A percentile compares a stretch with the other conserved stretches of the same genome.
These are phyloP conservation scores for Acrocalymma vagum DNA, from an alignment of 2,329 filamentous ascomycete species.

Conservation along the genomic window DNA sequence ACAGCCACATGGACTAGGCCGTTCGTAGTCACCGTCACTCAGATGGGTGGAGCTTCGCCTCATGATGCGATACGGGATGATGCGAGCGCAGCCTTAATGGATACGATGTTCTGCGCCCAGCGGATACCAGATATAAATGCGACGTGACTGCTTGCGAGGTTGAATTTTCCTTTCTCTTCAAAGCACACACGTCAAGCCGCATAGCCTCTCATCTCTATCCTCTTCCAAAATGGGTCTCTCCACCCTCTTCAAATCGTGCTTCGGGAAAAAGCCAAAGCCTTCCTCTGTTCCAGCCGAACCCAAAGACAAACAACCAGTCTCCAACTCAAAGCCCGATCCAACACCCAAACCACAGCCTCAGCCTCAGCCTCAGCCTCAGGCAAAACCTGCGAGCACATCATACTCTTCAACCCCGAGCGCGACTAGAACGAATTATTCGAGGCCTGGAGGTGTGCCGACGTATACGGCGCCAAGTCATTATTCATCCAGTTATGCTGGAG, in stretches of 20 bases:
- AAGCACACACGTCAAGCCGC: too few species aligned
- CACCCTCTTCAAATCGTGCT: conserved; percentile 6
- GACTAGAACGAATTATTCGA: neutral
- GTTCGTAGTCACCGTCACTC: conserved; percentile 3
- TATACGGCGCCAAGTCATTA: neutral
- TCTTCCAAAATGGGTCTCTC: conserved; percentile 4
- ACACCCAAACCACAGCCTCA: neutral
- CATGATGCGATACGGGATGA: neutral
- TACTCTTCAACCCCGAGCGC: too few species aligned
- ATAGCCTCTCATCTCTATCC: too few species aligned
- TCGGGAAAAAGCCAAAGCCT: conserved; percentile 3
- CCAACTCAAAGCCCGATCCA: neutral
- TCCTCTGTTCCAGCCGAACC: too few species aligned
- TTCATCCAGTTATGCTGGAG: too few species aligned
- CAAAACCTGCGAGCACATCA: neutral
- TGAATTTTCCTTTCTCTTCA: too few species aligned
- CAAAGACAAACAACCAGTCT: too few species aligned
- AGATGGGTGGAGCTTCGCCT: conserved; percentile 2
- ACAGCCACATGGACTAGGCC: conserved; percentile 5
- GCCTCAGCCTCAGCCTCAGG: neutral
- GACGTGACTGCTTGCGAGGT: too few species aligned
- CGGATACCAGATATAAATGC: too few species aligned
- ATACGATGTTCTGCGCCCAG: neutral
- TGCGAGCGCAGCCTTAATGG: neutral
- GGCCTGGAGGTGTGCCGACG: neutral